Evolutionary conservation across 352 stramenopile species (phyloP).

Genomic region (Phytopythium oedochilum): DNA sequence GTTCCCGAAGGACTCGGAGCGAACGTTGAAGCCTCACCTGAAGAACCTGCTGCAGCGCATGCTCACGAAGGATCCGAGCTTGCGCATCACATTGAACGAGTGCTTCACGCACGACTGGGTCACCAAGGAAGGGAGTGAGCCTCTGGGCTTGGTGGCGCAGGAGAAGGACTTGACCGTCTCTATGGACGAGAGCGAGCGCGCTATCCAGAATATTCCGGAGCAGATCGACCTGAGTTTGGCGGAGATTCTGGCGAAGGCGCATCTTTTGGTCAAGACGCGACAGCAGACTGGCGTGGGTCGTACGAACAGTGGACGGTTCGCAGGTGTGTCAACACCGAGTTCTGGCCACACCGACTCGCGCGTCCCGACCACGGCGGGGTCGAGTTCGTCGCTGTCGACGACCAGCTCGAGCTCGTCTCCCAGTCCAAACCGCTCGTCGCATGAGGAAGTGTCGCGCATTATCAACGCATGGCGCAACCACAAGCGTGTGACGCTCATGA

Average conservation of each 20-base stretch:
- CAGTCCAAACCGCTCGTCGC: conserved; percentile 54
- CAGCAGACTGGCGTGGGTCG: conserved; percentile 49
- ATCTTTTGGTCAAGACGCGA: conserved; percentile 72
- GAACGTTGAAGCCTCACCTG: conserved; percentile 79
- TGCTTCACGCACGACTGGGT: conserved; percentile 91
- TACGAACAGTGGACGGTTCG: conserved; percentile 44
- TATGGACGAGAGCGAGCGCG: conserved; percentile 76
- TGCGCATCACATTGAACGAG: conserved; percentile 76
- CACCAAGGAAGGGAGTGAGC: conserved; percentile 91
- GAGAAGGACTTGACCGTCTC: conserved; percentile 75
- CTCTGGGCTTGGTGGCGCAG: conserved; percentile 38
- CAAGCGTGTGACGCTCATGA: conserved; percentile 85
- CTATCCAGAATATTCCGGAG: conserved; percentile 86
- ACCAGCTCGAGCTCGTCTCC: conserved; percentile 32
- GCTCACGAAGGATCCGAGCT: conserved; percentile 83
- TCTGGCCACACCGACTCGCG: conserved; percentile 42
- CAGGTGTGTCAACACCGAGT: conserved; percentile 20
- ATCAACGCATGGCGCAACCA: conserved; percentile 84
- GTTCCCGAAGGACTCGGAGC: conserved; percentile 73
- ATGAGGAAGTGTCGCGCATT: conserved; percentile 70
- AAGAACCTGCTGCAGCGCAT: conserved; percentile 91
- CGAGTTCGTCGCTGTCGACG: conserved; percentile 25
- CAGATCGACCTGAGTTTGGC: conserved; percentile 75
- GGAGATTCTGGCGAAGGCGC: conserved; percentile 67
- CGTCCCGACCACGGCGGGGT: conserved; percentile 23